Percentiles rank a stretch among this genome's conserved stretches.
Conservation (phyloP, 805 yeast genomes). For the Nakazawaea anatomiae region DNA sequence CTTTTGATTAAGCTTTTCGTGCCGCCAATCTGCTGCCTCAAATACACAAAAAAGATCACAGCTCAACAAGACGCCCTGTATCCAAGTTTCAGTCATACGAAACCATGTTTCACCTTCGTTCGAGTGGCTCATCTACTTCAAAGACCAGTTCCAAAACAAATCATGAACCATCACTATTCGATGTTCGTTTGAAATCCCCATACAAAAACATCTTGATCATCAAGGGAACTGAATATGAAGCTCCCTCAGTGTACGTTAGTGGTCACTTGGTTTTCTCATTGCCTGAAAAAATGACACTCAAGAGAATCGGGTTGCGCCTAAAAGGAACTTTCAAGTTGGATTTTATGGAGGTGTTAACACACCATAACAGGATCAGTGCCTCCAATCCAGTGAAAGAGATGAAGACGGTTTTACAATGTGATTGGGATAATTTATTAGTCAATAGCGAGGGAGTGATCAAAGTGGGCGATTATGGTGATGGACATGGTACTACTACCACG, state of each 20-base stretch:
- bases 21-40: no score
- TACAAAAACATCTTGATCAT: conserved; percentile 36
- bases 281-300: conserved; percentile 35
- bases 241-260: conserved; percentile 34
- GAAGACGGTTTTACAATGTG: conserved; percentile 32
- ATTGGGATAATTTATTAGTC: conserved; percentile 43
- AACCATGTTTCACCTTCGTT: conserved; percentile 6
- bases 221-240: conserved; percentile 38
- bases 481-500: neutral
- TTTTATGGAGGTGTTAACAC: conserved; percentile 28
- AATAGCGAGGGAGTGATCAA: conserved; percentile 30
- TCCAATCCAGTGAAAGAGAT: conserved; percentile 32
- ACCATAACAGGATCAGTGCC: conserved; percentile 20
- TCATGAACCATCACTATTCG: conserved; percentile 6
- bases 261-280: conserved; percentile 43
- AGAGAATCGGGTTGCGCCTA: conserved; percentile 30
- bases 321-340: conserved; percentile 38
- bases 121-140: neutral
- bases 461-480: conserved; percentile 38
- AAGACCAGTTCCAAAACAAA: neutral
- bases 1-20: no score
- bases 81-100: neutral
- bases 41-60: no score
- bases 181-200: conserved; percentile 18
- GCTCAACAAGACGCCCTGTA: no score